phyloP scores from a whole-genome alignment of 1,284 basidiomycete genomes.

The Macrocystidia cucumis region DNA sequence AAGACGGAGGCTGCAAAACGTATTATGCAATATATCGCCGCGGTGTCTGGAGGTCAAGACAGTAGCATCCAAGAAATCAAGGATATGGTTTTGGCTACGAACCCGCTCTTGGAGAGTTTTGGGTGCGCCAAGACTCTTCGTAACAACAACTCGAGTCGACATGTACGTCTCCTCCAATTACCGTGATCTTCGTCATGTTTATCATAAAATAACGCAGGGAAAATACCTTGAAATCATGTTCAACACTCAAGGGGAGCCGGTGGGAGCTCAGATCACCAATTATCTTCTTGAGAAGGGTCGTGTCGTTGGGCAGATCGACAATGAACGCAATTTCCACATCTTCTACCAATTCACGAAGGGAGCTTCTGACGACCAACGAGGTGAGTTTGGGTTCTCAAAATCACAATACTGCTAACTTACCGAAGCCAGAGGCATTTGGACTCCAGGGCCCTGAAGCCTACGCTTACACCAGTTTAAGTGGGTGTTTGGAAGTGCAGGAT shows the following conservation, averaged over 20 bases:
- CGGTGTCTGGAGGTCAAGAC: slow-evolving; percentile 83
- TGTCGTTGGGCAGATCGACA: slow-evolving; percentile 94
- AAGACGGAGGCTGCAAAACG: slow-evolving; percentile 97
- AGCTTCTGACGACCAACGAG: slow-evolving; percentile 82
- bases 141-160: slow-evolving; percentile 98
- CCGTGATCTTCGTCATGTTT: slow-evolving; percentile 1
- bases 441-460: slow-evolving; percentile 97
- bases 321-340: slow-evolving; percentile 98
- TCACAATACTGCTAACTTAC: slow-evolving; percentile 3
- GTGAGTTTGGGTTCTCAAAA: slow-evolving; percentile 28
- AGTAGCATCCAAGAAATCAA: slow-evolving; percentile 94
- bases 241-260: slow-evolving; percentile 86
- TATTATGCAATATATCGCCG: slow-evolving; percentile 99
- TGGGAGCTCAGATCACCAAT: slow-evolving; percentile 98
- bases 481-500: slow-evolving; percentile 87
- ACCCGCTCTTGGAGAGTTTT: slow-evolving; percentile 96
- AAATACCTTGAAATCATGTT: slow-evolving; percentile 99
- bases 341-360: slow-evolving; percentile 99
- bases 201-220: slow-evolving; percentile 46
- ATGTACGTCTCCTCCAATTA: slow-evolving; percentile 50
- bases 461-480: slow-evolving; percentile 87
- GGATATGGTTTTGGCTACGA: slow-evolving; percentile 99
- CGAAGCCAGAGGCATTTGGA: slow-evolving; percentile 77
- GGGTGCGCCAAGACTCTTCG: slow-evolving; percentile 98
- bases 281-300: slow-evolving; percentile 97